Base-by-base conservation (phyloP, 2,329 filamentous ascomycete species). In the Xylaria sp. region DNA sequence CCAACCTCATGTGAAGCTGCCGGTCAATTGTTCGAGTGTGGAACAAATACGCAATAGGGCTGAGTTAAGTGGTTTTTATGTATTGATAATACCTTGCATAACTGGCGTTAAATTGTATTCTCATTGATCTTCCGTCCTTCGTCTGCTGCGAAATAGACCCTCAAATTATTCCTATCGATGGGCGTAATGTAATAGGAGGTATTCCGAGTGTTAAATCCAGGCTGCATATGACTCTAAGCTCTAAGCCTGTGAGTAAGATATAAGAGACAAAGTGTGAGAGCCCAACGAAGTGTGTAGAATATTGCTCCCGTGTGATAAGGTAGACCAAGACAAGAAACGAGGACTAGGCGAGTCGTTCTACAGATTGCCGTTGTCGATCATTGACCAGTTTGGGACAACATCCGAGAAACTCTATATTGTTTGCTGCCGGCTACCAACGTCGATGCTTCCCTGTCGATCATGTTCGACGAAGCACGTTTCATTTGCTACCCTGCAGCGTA, bases 31-130 rank as follows among this genome's bases (percentile, higher is more conserved):
- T 56, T 7, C 41, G 18, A 12, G 41, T 48, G 23, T 60, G 62
- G 58, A 54, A 59, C 10, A 31, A 51, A 34, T 55, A 41, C 63
- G 25, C 20, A 12, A 56, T 50, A 58, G n/a, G 57, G 54, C 31
- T 66, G 51, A 31, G 59, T 13, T 25, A 20, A 20, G 44, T 41
- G 25, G 2, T n/a, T 46, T 63, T 51, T 34, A 28, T 63, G 44
- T 63, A 65, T 63, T 23, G 50, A 62, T 71, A 66, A 66, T 71
- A 66, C 46, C 48, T 66, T 66, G 70, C 70, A 72, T 67, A 51
- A 39, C 41, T 65, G 67, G 67, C 67, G 67, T 72, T 46, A 46
- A 66, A 65, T 52, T 64, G 39, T 59, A 65, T 28, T 59, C 44
- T 18, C 5, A 44, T 55, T 66, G 23, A 46, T 9, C 41, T n/a